A percentile compares a stretch with the other conserved stretches of the same genome.
Evolutionary conservation across 805 yeast species (phyloP).

Genomic region (Metschnikowia similis): DNA sequence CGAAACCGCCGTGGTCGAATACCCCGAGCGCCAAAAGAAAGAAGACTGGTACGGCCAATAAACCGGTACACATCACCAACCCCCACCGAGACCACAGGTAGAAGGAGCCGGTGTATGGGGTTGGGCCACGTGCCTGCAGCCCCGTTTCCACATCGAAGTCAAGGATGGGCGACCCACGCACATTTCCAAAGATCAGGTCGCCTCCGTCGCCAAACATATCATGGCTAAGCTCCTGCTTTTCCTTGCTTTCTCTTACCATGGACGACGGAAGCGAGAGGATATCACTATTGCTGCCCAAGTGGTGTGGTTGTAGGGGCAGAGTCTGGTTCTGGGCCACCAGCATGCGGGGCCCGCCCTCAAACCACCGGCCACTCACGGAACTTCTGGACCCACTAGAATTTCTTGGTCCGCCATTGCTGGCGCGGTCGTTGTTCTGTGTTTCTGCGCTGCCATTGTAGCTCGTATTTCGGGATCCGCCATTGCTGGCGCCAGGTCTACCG

Average conservation of each 20-base stretch:
- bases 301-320: background rate
- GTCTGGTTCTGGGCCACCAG: constrained; percentile 1
- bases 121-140: background rate
- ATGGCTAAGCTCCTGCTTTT: constrained; percentile 3
- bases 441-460: background rate
- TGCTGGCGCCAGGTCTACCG: no score
- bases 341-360: background rate
- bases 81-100: constrained; percentile 19
- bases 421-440: background rate
- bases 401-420: background rate
- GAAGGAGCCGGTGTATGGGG: background rate
- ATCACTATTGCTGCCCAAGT: background rate
- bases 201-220: constrained; percentile 2
- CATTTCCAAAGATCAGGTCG: background rate
- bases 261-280: constrained; percentile 10
- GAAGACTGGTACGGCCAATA: constrained; percentile 36
- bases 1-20: constrained; percentile 26
- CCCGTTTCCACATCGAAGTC: background rate
- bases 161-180: background rate
- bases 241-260: constrained; percentile 11
- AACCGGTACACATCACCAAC: constrained; percentile 28
- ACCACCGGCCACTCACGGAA: background rate
- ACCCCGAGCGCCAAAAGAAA: constrained; percentile 33
- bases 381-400: background rate
- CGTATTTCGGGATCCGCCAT: no score